Evolutionary conservation across 768 basidiomycete species (phyloP), one percentile per base, ranked within the genome.

Genomic region (Galerina marginata): DNA sequence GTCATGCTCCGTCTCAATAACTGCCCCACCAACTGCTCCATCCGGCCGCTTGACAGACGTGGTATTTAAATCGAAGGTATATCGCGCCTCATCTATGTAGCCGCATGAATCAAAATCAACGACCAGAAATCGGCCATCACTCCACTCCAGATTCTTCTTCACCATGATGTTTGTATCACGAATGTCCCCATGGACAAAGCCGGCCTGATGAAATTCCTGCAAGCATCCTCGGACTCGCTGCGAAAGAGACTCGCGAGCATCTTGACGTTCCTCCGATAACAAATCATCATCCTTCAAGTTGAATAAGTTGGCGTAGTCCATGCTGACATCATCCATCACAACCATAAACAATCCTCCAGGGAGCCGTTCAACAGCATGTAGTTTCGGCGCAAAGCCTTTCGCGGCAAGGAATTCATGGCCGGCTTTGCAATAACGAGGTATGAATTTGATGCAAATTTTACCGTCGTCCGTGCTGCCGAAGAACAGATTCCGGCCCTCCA

Each of bases 121-220:
- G 20, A 20, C 20, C 20, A 20, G 20, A 20, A 20, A 20, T 20
- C 20, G 20, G 20, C 20, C 20, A 20, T 20, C 20, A 20, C 20
- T 20, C 20, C 20, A 20, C 20, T 20, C 20, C 20, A 20, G 20
- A 20, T 20, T 20, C 20, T 20, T 20, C 47, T 50, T 54, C 40
- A 76, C 72, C 63, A 76, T 63, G n/a, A 76, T 47, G 56, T 74
- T 76, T 10, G 57, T 57, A 44, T 64, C 49, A 26, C 69, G 71
- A 59, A 77, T 45, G 62, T 77, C 72, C 10, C 75, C 73, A 60
- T 75, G 75, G 25, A 75, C 76, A 54, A 58, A 69, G 20, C 70
- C 66, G 26, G 33, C 55, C 33, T 64, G 52, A 66, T 75, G 74
- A 36, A 75, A 50, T 23, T 54, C 26, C 11, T 16, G 9, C 42